Base-by-base conservation (phyloP, 176 grass and related monocot genomes). In the Avena atlantica region DNA sequence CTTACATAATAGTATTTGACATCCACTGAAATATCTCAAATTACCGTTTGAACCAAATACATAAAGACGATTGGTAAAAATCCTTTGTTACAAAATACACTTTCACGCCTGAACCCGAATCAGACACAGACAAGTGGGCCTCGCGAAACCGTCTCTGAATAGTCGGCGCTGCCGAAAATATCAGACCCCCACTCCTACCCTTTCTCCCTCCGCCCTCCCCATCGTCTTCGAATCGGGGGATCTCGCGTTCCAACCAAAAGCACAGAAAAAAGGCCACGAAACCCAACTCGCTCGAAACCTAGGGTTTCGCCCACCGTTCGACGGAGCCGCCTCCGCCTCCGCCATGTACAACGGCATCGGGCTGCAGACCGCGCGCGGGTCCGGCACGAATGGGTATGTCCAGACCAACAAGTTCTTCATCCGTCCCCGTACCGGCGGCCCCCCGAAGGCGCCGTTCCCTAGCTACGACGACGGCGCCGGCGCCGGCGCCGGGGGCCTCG, bases 331-430 rank as follows among this genome's bases (percentile, higher is more conserved):
- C 40, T 42, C 40, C 63, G 53, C 40, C 42, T 85, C 29, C 76
- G 82, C 70, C 72, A 99, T 99, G 97, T 96, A 99, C 78, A 99
- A 99, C 94, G 92, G 97, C 19, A 99, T 99, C 89, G 94, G 94
- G 7, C 89, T 99, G 19, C 94, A 96, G 94, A 99, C 97, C 12
- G 77, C 92, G 40, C 81, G 97, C 16, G 97, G 97, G 58, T 99
- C 94, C 6, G 97, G 94, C 36, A 99, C 97, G 24, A 99, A 96
- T 82, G 97, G 94, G 4, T 90, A 96, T 80, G 88, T 94, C 65
- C 97, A 99, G 83, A 88, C 92, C 14, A 99, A 93, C 89, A 99
- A 96, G 90, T 99, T 99, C 87, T 90, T 99, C 79, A 62, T 99
- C 65, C 91, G 40, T 50, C 79, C 91, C 11, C 92, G 91, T 12